A percentile compares a stretch with the other conserved stretches of the same genome.
Evolutionary conservation across 495 filamentous ascomycete species (phyloP).

Genomic region (Talaromyces nanjingensis): DNA sequence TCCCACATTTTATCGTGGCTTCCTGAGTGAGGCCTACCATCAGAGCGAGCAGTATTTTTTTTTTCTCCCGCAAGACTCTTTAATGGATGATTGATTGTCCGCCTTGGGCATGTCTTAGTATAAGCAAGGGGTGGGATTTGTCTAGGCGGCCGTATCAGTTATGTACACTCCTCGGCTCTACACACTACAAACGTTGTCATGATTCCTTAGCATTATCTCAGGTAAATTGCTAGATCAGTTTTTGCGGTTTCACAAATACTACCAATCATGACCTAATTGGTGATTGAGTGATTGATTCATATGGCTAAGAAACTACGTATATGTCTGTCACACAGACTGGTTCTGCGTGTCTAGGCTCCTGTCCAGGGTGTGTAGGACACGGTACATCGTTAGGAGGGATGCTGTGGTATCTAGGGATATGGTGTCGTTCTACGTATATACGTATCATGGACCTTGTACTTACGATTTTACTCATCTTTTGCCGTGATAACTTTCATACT

Average conservation of each 20-base stretch:
- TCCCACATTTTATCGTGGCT: background rate
- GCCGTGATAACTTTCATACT: background rate
- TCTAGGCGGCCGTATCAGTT: background rate
- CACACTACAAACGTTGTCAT: background rate
- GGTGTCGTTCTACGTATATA: background rate
- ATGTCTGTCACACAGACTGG: background rate
- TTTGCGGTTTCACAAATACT: background rate
- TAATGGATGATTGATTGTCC: background rate
- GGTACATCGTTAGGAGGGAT: background rate
- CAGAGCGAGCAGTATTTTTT: background rate
- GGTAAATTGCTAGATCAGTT: background rate
- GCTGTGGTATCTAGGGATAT: background rate
- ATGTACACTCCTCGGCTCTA: no score
- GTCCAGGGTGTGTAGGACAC: background rate
- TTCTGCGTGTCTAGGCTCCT: background rate
- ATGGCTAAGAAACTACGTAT: background rate
- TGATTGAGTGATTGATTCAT: background rate
- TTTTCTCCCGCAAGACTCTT: background rate
- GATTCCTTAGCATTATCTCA: background rate
- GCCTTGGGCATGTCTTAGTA: background rate
- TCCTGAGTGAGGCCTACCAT: background rate
- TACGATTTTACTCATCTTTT: background rate
- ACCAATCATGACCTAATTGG: background rate
- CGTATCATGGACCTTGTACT: no score
- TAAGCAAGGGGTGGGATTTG: background rate